Conservation (phyloP, 2,329 filamentous ascomycete genomes). For the Claviceps arundinis region DNA sequence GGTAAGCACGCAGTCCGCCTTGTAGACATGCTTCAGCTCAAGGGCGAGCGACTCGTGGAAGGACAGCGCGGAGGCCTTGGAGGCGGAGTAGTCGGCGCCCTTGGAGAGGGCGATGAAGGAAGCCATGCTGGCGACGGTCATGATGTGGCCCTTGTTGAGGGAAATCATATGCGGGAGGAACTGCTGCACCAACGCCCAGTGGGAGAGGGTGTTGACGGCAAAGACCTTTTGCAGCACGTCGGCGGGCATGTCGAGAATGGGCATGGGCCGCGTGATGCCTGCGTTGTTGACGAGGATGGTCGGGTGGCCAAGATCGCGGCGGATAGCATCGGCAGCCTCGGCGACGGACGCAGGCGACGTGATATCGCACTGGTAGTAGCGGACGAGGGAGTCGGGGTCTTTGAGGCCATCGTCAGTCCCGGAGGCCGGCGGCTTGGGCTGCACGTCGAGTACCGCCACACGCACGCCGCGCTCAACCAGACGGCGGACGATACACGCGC, state of each 20-base stretch:
- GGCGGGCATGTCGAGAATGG: constrained; percentile 43
- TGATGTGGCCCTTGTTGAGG: constrained; percentile 55
- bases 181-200: constrained; percentile 50
- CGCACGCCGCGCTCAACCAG: constrained; percentile 33
- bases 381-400: constrained; percentile 12
- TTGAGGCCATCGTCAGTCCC: too few relatives aligned
- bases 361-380: constrained; percentile 25
- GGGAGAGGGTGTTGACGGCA: constrained; percentile 52
- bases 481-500: constrained; percentile 20
- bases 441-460: constrained; percentile 56
- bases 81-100: constrained; percentile 52
- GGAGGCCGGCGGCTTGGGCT: constrained; percentile 1
- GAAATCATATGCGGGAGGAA: constrained; percentile 54
- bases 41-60: constrained; percentile 52
- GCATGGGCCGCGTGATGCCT: constrained; percentile 44
- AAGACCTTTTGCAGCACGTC: constrained; percentile 49
- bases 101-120: constrained; percentile 45
- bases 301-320: constrained; percentile 40
- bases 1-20: constrained; percentile 47
- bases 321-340: constrained; percentile 24
- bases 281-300: constrained; percentile 62
- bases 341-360: constrained; percentile 30
- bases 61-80: constrained; percentile 49
- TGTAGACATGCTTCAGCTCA: constrained; percentile 45
- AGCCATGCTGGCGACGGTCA: constrained; percentile 56